Conservation (phyloP, 2,329 filamentous ascomycete species). For the Exophiala spinifera region DNA sequence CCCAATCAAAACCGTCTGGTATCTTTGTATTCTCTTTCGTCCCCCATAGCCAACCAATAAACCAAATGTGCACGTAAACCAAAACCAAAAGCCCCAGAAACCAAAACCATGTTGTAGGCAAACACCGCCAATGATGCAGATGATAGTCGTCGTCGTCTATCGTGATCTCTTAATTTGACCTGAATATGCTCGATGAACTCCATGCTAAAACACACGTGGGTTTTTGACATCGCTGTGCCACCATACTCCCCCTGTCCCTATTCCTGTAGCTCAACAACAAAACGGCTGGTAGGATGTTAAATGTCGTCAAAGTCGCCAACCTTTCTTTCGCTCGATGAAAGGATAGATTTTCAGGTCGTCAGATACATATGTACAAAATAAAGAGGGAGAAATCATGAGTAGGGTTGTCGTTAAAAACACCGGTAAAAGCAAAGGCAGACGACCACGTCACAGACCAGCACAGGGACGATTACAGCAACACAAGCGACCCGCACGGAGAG, state of each 20-base stretch:
- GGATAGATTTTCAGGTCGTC: conserved; percentile 21
- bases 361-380: conserved; percentile 25
- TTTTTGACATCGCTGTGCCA: conserved; percentile 27
- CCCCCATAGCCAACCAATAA: conserved; percentile 11
- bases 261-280: conserved; percentile 19
- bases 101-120: conserved; percentile 9
- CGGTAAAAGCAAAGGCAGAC: conserved; percentile 20
- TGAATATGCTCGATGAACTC: conserved; percentile 26
- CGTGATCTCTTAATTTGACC: conserved; percentile 21
- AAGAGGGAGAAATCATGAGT: conserved; percentile 16
- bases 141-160: conserved; percentile 24
- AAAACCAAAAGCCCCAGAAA: conserved; percentile 11
- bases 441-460: conserved; percentile 28
- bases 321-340: conserved; percentile 23
- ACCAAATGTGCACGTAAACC: conserved; percentile 13
- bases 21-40: conserved; percentile 21
- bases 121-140: conserved; percentile 16
- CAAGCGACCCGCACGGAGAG: conserved; percentile 22
- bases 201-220: conserved; percentile 25
- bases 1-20: conserved; percentile 19
- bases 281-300: conserved; percentile 30
- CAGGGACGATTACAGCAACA: conserved; percentile 25
- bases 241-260: conserved; percentile 22
- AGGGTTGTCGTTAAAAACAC: conserved; percentile 13
- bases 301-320: conserved; percentile 30